Evolutionary conservation across 805 yeast genomes (phyloP).

Genomic region (Wickerhamiella kazuoi): DNA sequence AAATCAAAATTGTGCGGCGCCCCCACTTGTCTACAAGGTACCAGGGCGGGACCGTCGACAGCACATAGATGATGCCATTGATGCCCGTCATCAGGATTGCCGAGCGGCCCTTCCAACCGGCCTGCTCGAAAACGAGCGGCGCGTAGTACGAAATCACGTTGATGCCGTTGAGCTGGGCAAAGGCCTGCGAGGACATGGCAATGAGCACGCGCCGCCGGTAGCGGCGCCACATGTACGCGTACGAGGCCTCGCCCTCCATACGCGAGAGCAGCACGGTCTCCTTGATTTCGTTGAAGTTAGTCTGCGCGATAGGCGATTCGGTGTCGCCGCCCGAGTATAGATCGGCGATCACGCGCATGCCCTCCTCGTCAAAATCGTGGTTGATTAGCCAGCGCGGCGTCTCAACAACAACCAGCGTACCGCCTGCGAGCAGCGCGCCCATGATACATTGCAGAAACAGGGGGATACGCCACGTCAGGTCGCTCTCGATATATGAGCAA

Average conservation of each 20-base stretch:
- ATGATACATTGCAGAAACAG: conserved; percentile 57
- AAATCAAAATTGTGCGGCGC: conserved; percentile 60
- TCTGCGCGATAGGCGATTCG: conserved; percentile 46
- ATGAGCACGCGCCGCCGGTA: conserved; percentile 65
- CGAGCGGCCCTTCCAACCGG: conserved; percentile 81
- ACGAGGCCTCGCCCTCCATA: conserved; percentile 63
- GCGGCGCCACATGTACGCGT: conserved; percentile 54
- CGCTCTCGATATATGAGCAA: conserved; percentile 44
- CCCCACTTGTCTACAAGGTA: conserved; percentile 83
- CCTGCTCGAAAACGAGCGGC: conserved; percentile 82
- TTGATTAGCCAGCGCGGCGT: conserved; percentile 83
- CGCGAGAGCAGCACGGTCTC: conserved; percentile 61
- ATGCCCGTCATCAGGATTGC: conserved; percentile 87
- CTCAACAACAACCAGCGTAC: conserved; percentile 67
- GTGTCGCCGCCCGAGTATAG: conserved; percentile 50
- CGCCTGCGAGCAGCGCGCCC: conserved; percentile 48
- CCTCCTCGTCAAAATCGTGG: conserved; percentile 63
- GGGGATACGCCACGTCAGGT: conserved; percentile 65
- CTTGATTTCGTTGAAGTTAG: conserved; percentile 65
- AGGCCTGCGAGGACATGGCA: conserved; percentile 80
- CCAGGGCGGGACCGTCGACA: conserved; percentile 79
- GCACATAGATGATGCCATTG: conserved; percentile 40
- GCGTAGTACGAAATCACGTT: conserved; percentile 87
- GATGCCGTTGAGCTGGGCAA: conserved; percentile 88
- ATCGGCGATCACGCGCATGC: conserved; percentile 68